Evolutionary conservation across 1,284 basidiomycete species (phyloP).

Genomic region (Malassezia nana): DNA sequence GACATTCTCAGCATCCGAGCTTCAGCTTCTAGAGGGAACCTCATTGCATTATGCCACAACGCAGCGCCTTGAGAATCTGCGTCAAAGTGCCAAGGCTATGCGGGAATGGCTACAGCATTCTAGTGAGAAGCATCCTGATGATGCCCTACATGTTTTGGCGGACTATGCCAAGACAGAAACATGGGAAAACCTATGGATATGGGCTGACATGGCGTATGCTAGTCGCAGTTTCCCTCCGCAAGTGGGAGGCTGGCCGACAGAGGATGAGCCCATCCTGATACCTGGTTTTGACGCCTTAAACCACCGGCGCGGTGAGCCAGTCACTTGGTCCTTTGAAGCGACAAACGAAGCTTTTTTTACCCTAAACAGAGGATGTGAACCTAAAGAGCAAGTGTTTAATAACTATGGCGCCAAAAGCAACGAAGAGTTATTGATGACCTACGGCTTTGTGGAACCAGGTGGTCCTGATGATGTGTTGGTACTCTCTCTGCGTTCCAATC

Average conservation of each 20-base stretch:
- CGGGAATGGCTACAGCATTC: background rate
- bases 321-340: constrained; percentile 27
- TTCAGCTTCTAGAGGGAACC: constrained; percentile 22
- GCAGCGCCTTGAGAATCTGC: background rate
- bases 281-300: constrained; percentile 40
- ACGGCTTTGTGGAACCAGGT: constrained; percentile 30
- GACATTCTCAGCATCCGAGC: constrained; percentile 21
- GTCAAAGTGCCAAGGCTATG: background rate
- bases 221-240: constrained; percentile 37
- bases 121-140: background rate
- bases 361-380: background rate
- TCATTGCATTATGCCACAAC: constrained; percentile 17
- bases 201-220: constrained; percentile 27
- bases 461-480: constrained; percentile 28
- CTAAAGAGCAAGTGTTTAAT: constrained; percentile 31
- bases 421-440: constrained; percentile 36
- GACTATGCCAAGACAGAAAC: background rate
- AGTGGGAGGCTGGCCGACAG: constrained; percentile 14
- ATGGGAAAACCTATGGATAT: constrained; percentile 24
- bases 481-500: constrained; percentile 16
- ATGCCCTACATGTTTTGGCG: background rate
- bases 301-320: constrained; percentile 27
- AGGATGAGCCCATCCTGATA: constrained; percentile 29
- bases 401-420: constrained; percentile 46
- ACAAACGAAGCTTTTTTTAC: background rate